phyloP scores from a whole-genome alignment of 163 green algal genomes.

The Botryococcus braunii region DNA sequence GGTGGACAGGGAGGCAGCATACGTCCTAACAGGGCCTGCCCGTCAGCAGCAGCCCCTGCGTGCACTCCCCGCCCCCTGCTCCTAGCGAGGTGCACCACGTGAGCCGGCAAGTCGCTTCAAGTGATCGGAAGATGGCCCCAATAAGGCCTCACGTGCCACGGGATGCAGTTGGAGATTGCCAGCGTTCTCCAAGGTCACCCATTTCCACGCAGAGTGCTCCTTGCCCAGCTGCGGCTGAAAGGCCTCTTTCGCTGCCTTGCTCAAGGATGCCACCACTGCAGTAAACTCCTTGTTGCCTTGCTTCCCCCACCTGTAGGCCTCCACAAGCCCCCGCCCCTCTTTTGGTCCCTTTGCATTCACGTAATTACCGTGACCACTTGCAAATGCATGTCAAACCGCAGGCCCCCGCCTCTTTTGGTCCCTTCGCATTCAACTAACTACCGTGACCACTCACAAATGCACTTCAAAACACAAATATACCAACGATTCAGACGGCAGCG shows the following conservation, averaged over 20 bases:
- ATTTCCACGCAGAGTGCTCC: slow-evolving; percentile 53
- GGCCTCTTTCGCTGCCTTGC: background rate
- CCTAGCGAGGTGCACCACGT: too few relatives aligned
- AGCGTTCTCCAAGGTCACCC: background rate
- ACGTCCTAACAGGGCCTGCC: too few relatives aligned
- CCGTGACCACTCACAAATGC: background rate
- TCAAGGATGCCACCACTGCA: slow-evolving; percentile 48
- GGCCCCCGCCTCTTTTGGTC: too few relatives aligned
- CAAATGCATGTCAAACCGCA: background rate
- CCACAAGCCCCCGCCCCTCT: background rate
- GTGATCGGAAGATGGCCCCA: too few relatives aligned
- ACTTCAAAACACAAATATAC: background rate
- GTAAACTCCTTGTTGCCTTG: slow-evolving; percentile 64
- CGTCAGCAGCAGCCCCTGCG: too few relatives aligned
- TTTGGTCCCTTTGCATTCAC: background rate
- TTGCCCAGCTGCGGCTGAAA: slow-evolving; percentile 50
- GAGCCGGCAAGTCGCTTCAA: too few relatives aligned
- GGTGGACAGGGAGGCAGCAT: too few relatives aligned
- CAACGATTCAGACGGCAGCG: too few relatives aligned
- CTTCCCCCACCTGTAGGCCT: slow-evolving; percentile 50
- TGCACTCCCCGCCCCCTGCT: too few relatives aligned
- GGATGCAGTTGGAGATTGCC: slow-evolving; percentile 23
- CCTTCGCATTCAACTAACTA: background rate
- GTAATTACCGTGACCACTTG: background rate
- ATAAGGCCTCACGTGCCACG: too few relatives aligned